phyloP scores from a whole-genome alignment of 306 rosid genomes.

The Rosa lucieae region DNA sequence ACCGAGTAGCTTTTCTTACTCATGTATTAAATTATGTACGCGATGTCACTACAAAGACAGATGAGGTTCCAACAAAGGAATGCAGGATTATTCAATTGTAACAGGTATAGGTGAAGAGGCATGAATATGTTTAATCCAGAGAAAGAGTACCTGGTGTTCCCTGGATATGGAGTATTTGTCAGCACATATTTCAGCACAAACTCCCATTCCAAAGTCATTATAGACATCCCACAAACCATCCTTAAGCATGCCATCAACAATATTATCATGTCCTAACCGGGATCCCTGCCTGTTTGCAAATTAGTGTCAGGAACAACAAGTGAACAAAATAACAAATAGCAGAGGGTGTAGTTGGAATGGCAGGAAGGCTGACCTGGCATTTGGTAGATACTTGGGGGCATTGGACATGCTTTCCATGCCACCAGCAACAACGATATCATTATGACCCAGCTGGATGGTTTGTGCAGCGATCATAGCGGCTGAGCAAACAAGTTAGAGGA shows the following conservation, averaged over 20 bases:
- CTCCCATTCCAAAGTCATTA: constrained; percentile 85
- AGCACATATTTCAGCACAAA: constrained; percentile 88
- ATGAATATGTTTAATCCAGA: constrained; percentile 11
- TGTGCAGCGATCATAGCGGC: constrained; percentile 92
- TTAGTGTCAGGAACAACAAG: constrained; percentile 8
- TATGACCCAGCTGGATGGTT: constrained; percentile 64
- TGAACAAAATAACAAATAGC: background rate
- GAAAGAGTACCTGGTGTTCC: constrained; percentile 75
- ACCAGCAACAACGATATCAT: constrained; percentile 77
- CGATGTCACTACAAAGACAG: background rate
- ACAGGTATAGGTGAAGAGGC: background rate
- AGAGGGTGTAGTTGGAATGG: background rate
- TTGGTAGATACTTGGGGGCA: constrained; percentile 75
- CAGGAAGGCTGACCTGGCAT: constrained; percentile 56
- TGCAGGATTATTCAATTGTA: constrained; percentile 7
- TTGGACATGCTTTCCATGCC: constrained; percentile 99
- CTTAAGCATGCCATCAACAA: constrained; percentile 87
- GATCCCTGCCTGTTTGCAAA: constrained; percentile 71
- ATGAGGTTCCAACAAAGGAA: background rate
- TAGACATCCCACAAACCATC: constrained; percentile 99
- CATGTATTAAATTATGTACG: background rate
- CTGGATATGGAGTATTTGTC: constrained; percentile 59
- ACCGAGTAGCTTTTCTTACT: background rate
- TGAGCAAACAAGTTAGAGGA: constrained; percentile 27
- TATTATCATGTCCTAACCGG: constrained; percentile 79